Conservation (phyloP, 768 basidiomycete species). For the Termitomyces sp. region DNA sequence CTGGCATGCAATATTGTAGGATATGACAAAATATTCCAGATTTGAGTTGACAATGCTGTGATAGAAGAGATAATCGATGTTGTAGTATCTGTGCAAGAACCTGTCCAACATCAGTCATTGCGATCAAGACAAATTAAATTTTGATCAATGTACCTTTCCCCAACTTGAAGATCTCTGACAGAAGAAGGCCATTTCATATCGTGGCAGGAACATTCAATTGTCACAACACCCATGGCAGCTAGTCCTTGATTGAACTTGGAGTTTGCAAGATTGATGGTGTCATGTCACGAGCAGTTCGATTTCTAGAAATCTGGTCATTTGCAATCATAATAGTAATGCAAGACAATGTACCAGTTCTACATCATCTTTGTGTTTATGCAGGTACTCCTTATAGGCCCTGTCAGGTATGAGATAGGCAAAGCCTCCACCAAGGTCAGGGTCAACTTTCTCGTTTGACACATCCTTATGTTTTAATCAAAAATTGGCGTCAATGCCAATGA, state of each 20-base stretch:
- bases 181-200: constrained; percentile 23
- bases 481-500: background rate
- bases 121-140: too few relatives aligned
- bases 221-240: constrained; percentile 22
- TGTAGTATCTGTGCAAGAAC: background rate
- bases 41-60: background rate
- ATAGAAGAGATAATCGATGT: background rate
- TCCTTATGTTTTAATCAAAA: background rate
- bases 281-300: too few relatives aligned
- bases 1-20: constrained; percentile 15
- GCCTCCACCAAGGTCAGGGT: background rate
- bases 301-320: too few relatives aligned
- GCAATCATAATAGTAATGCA: too few relatives aligned
- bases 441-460: background rate
- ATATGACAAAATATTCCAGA: constrained; percentile 2
- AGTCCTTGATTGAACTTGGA: constrained; percentile 5
- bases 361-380: background rate
- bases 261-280: too few relatives aligned
- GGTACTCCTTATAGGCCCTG: background rate
- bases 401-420: background rate
- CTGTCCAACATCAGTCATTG: background rate
- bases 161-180: constrained; percentile 26
- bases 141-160: constrained; percentile 22
- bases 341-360: too few relatives aligned
- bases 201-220: constrained; percentile 25